phyloP scores from a whole-genome alignment of 306 rosid species.

The Dryas octopetala region DNA sequence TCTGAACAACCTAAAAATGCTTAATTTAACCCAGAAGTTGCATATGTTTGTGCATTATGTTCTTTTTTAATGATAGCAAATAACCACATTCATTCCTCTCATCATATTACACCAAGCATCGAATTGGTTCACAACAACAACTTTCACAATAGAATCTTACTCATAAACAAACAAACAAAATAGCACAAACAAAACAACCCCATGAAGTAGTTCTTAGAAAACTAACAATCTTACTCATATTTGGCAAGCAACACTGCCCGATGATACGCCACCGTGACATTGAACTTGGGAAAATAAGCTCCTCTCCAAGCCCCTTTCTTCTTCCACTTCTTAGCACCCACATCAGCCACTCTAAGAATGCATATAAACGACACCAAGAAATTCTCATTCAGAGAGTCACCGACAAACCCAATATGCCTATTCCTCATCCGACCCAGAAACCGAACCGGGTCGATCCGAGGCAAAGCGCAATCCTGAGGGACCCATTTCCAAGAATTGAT shows the following conservation, averaged over 20 bases:
- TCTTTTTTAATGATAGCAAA: neutral
- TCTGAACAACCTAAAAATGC: neutral
- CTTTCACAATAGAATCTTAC: neutral
- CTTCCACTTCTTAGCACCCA: constrained; percentile 78
- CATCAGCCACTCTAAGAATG: constrained; percentile 65
- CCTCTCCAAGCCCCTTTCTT: constrained; percentile 91
- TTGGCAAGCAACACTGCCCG: constrained; percentile 85
- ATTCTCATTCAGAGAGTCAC: constrained; percentile 90
- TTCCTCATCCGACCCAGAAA: constrained; percentile 66
- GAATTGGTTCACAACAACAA: neutral
- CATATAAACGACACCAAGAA: constrained; percentile 72
- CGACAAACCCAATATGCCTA: constrained; percentile 72
- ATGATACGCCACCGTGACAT: constrained; percentile 78
- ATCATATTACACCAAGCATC: neutral
- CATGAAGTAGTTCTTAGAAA: neutral
- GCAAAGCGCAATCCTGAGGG: constrained; percentile 57
- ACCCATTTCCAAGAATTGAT: constrained; percentile 87
- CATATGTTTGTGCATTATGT: neutral
- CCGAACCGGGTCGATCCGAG: constrained; percentile 57
- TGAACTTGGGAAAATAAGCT: constrained; percentile 78
- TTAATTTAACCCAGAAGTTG: neutral
- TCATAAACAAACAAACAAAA: neutral
- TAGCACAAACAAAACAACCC: neutral
- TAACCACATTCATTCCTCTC: neutral
- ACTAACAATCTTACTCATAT: constrained; percentile 51